Evolutionary conservation across 768 basidiomycete species (phyloP).

Genomic region (Tulasnella sp.): DNA sequence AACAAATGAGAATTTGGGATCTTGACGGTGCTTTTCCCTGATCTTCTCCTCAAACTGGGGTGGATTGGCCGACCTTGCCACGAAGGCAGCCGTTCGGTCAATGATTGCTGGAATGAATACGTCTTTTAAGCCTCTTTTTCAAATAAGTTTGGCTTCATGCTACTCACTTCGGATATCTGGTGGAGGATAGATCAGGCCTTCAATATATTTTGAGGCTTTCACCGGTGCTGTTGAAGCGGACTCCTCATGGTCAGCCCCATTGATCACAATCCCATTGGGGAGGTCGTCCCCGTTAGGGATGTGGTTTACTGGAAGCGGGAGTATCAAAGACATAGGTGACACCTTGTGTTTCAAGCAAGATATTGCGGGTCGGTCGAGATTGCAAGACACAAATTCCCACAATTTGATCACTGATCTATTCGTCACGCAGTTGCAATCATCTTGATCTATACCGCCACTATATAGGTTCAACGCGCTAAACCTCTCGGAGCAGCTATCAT

Average conservation of each 20-base stretch:
- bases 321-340: background rate
- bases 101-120: slow-evolving; percentile 56
- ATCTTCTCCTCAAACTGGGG: slow-evolving; percentile 93
- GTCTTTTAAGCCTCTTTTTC: background rate
- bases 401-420: no score
- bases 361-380: no score
- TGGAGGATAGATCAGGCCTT: slow-evolving; percentile 18
- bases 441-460: no score
- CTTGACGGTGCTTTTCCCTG: slow-evolving; percentile 87
- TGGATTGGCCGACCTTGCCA: slow-evolving; percentile 90
- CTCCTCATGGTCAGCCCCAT: background rate
- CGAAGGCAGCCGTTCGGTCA: slow-evolving; percentile 84
- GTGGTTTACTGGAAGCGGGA: slow-evolving; percentile 2
- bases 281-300: background rate
- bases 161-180: slow-evolving; percentile 18
- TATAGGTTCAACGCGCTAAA: no score
- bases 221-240: background rate
- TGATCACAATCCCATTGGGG: background rate
- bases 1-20: slow-evolving; percentile 98
- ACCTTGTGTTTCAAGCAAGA: no score
- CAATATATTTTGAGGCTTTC: slow-evolving; percentile 15
- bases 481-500: no score
- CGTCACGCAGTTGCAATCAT: no score
- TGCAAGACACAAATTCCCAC: no score
- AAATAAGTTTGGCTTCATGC: background rate